Base-by-base conservation (phyloP, 2,329 filamentous ascomycete genomes). In the Clonostachys rhizophaga region DNA sequence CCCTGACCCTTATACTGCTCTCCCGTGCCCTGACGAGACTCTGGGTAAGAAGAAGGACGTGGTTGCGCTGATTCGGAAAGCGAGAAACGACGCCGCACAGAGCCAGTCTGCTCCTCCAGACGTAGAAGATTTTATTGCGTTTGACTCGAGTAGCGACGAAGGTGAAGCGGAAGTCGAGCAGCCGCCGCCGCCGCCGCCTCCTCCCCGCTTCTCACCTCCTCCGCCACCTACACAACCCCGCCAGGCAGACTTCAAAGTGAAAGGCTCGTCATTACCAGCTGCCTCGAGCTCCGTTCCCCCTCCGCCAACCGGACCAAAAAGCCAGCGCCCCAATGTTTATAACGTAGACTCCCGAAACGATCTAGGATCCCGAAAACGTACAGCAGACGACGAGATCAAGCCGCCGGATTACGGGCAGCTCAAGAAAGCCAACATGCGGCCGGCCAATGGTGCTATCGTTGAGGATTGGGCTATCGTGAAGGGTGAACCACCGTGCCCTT, bases 51-150 rank as follows among this genome's bases (percentile, higher is more conserved):
- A 86, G 65, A 85, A 83, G 55, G 91, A 96, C 54, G 86, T 96
- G 37, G 89, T 97, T 35, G 89, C 95, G 58, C 68, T 96, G 50
- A 96, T 97, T 55, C 85, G 91, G 55, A 96, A 96, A 61, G 89
- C 91, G 3, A 88, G 91, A 43, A 80, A 84, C 36, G 68, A 72
- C 4, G 64, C 69, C 6, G 60, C 68, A 10, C 68, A 73, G 24
- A 72, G 77, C 33, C 65, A 73, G 1, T 68, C 73, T 11, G 68
- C 76, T 2, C 75, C 82, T 18, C 72, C 77, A 2, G 78, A 84
- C 42, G 74, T 77, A 18, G 86, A 87, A 49, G 92, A 99, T 55
- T 97, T 96, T 61, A 96, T 99, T 47, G 95, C 92, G 0, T 88
- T 92, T 50, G 87, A 84, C 54, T 75, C 87, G 41, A 79, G 78